Evolutionary conservation across 257 asterid genomes (phyloP).

Genomic region (Nicotiana benthamiana): DNA sequence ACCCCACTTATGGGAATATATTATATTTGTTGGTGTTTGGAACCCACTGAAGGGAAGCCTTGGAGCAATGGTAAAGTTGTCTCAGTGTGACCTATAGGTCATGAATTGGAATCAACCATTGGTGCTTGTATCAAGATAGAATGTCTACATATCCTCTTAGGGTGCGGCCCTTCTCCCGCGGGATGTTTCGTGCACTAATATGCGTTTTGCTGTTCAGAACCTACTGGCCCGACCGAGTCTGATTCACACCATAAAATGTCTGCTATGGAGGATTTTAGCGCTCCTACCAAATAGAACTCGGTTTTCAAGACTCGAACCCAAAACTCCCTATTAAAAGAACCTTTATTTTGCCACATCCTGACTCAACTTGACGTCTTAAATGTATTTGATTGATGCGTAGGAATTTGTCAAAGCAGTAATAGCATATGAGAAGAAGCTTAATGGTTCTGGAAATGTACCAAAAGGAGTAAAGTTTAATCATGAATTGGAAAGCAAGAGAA

Average conservation of each 20-base stretch:
- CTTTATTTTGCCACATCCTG: background rate
- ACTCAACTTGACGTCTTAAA: background rate
- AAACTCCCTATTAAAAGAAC: background rate
- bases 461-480: conserved; percentile 22
- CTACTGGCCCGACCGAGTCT: background rate
- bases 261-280: background rate
- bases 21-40: too few relatives aligned
- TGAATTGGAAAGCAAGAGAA: conserved; percentile 44
- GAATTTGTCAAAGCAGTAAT: conserved; percentile 65
- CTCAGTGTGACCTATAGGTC: too few relatives aligned
- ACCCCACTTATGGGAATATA: too few relatives aligned
- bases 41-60: too few relatives aligned
- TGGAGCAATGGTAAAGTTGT: too few relatives aligned
- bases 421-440: conserved; percentile 55
- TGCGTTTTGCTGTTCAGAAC: background rate
- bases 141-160: too few relatives aligned
- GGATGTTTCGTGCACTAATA: too few relatives aligned
- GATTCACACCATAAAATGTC: fast-evolving
- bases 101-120: too few relatives aligned
- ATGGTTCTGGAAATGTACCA: conserved; percentile 15
- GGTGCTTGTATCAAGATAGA: too few relatives aligned
- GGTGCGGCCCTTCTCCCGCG: too few relatives aligned
- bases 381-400: conserved; percentile 10
- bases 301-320: background rate
- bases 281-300: fast-evolving